Conservation (phyloP, 108 stramenopile genomes). For the Schizochytrium sp. region DNA sequence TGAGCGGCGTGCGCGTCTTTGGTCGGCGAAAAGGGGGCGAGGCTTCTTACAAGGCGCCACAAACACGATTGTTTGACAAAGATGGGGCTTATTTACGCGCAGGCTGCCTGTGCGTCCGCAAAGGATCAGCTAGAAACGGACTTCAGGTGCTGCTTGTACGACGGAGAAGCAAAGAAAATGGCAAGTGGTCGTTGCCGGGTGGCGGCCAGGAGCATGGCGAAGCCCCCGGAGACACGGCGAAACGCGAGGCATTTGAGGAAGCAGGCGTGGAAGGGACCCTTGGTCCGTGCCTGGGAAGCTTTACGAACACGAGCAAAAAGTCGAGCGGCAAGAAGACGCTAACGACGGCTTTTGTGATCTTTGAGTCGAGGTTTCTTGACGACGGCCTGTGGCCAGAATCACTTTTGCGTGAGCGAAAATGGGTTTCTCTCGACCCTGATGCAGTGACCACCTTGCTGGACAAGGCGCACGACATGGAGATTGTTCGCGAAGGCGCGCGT, state of each 20-base stretch:
- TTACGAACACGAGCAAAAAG: neutral
- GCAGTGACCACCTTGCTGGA: neutral
- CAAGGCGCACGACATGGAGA: neutral
- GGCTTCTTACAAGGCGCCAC: neutral
- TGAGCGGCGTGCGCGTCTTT: neutral
- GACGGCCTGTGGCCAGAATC: neutral
- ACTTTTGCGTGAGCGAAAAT: neutral
- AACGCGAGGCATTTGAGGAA: neutral
- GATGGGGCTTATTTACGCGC: neutral
- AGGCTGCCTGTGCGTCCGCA: neutral
- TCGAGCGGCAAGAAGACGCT: neutral
- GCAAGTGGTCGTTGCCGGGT: neutral
- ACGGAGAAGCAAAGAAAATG: neutral
- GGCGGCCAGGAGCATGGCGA: neutral
- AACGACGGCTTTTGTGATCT: no score
- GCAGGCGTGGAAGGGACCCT: neutral
- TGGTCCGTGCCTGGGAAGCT: neutral
- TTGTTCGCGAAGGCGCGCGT: neutral
- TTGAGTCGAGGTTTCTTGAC: no score
- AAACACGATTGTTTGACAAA: neutral
- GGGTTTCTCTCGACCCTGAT: neutral
- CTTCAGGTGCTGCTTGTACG: neutral
- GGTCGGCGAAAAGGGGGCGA: neutral
- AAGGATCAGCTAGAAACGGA: neutral
- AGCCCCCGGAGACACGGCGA: neutral